Evolutionary conservation across 495 filamentous ascomycete species (phyloP), one percentile per base, ranked within the genome.

Genomic region (Penicillium macrosclerotiorum): DNA sequence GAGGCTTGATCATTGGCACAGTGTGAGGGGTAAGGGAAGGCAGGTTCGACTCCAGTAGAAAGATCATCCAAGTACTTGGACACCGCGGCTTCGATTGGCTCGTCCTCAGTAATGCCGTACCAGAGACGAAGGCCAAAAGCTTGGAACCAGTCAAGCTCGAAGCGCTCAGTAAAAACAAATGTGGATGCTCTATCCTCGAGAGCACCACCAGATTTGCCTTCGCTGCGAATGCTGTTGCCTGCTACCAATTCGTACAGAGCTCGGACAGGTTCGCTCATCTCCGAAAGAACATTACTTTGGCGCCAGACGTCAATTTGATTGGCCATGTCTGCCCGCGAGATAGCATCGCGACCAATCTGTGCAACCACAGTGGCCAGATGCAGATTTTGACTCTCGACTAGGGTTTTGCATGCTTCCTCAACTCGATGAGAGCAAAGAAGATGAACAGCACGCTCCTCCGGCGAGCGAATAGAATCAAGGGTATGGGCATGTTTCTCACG

Each of bases 61-160:
- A 95, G 69, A 54, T 95, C 88, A 18, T 80, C 59, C 34, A 76
- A 67, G 64, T 85, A 96, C 13, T 76, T 77, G 20, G 75, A 65
- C 14, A 95, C 80, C 8, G 90, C 90, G 36, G 70, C 73, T 40
- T 84, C 79, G 25, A 95, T 72, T 29, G 79, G 73, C 26, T 88
- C 81, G 35, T 83, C 75, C 20, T 81, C 72, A 8, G 75, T 71
- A 32, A 82, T 88, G 29, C 78, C 81, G 62, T 95, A 96, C 83
- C 86, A 95, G 7, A 97, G 75, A 37, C 90, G 81, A 16, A 98
- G 75, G 11, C 88, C 94, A 61, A 98, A 95, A 1, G 89, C 84
- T 52, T 93, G 89, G 64, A 85, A 80, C 93, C 93, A 98, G 61
- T 94, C 85, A 24, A 98, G 72, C 6, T 82, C 79, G 57, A 96